Conservation (phyloP, 139 green algal species). For the Chlorella sp. region DNA sequence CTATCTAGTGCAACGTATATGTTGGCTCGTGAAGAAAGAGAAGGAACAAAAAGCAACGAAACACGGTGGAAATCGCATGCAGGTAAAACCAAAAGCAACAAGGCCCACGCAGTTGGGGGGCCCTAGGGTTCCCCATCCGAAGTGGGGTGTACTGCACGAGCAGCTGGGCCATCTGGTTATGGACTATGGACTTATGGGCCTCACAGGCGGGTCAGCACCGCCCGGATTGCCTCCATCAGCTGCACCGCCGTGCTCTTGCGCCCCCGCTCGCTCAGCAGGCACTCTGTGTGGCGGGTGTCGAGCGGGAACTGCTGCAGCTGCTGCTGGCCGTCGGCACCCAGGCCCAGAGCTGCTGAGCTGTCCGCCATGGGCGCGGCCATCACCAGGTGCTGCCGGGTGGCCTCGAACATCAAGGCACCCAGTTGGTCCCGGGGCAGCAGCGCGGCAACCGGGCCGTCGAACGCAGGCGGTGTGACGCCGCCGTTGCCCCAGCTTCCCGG, state of each 20-base stretch:
- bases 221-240: slow-evolving; percentile 18
- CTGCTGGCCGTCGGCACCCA: background rate
- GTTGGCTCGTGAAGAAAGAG: too few relatives aligned
- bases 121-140: too few relatives aligned
- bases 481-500: background rate
- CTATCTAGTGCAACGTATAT: too few relatives aligned
- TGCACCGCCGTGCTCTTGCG: slow-evolving; percentile 8
- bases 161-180: too few relatives aligned
- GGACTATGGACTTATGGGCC: background rate
- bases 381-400: slow-evolving; percentile 15
- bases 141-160: too few relatives aligned
- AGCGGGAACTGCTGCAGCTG: slow-evolving; percentile 46
- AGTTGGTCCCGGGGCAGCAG: slow-evolving; percentile 66
- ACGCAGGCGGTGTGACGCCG: slow-evolving; percentile 13
- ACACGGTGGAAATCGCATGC: too few relatives aligned
- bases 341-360: background rate
- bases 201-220: slow-evolving; percentile 33
- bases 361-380: background rate
- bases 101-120: too few relatives aligned
- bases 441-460: slow-evolving; percentile 63
- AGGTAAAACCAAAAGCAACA: too few relatives aligned
- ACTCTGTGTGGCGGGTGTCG: slow-evolving; percentile 55
- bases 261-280: slow-evolving; percentile 24
- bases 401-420: slow-evolving; percentile 62
- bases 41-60: too few relatives aligned